phyloP scores from a whole-genome alignment of 495 filamentous ascomycete species.

The Talaromyces stipitatus region DNA sequence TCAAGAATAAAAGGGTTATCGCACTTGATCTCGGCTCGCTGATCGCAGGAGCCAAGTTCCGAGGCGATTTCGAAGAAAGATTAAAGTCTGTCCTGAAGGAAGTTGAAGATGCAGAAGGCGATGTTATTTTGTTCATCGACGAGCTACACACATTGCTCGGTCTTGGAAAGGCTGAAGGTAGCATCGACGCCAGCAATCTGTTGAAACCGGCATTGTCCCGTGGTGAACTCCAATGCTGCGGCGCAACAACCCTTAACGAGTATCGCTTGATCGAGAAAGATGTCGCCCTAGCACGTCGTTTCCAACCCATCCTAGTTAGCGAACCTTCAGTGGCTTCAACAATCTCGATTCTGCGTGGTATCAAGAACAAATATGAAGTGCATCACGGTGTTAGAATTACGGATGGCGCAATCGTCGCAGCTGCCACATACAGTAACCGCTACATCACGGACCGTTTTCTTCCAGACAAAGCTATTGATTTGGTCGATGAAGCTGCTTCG shows the following conservation, averaged over 20 bases:
- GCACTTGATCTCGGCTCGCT: conserved; percentile 80
- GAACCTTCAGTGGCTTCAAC: conserved; percentile 89
- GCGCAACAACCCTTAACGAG: conserved; percentile 87
- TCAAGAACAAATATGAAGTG: conserved; percentile 95
- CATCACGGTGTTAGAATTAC: conserved; percentile 91
- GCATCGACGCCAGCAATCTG: conserved; percentile 91
- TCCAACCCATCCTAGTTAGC: conserved; percentile 85
- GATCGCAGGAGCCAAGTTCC: conserved; percentile 91
- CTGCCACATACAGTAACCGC: conserved; percentile 85
- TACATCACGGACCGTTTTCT: conserved; percentile 96
- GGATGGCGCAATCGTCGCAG: conserved; percentile 84
- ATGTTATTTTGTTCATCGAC: conserved; percentile 91
- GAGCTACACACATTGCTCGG: conserved; percentile 90
- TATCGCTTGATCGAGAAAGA: conserved; percentile 95
- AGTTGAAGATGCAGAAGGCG: conserved; percentile 79
- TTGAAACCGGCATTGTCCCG: conserved; percentile 89
- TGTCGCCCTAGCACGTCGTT: conserved; percentile 82
- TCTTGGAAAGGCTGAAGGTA: conserved; percentile 89
- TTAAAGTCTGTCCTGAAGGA: conserved; percentile 87
- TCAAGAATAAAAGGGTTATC: conserved; percentile 90
- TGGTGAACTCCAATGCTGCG: conserved; percentile 91
- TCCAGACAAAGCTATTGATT: conserved; percentile 93
- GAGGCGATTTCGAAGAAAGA: conserved; percentile 94
- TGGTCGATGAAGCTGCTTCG: conserved; percentile 93
- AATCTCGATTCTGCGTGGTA: conserved; percentile 90